These are phyloP conservation scores for Nannochloropsis gaditana DNA, from an alignment of 108 stramenopile genomes.

Conservation along the genomic window DNA sequence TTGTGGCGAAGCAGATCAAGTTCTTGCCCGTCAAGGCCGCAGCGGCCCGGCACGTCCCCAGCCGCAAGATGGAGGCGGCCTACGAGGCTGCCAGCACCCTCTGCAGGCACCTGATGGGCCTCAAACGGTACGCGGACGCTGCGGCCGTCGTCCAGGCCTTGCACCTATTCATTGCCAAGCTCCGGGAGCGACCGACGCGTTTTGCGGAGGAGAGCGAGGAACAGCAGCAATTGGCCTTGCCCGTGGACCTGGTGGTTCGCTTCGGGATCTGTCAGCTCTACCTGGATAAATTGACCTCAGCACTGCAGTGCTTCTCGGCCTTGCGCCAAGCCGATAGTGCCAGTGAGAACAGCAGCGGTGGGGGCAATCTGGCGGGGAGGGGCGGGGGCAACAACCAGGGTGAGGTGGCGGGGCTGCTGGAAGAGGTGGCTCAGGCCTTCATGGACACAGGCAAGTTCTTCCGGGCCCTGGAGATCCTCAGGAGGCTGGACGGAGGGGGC, in stretches of 20 bases:
- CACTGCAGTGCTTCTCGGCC: background rate
- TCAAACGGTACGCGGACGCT: background rate
- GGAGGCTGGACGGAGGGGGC: background rate
- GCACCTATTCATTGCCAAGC: background rate
- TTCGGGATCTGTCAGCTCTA: background rate
- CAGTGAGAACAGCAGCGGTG: background rate
- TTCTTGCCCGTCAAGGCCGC: background rate
- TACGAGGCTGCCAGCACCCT: background rate
- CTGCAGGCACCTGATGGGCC: background rate
- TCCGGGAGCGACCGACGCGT: background rate
- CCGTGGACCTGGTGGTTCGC: background rate
- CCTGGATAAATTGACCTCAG: background rate
- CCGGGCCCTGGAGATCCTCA: background rate
- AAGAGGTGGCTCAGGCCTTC: background rate
- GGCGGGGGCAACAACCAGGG: background rate
- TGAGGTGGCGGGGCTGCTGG: background rate
- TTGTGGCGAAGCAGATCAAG: background rate
- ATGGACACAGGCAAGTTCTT: background rate
- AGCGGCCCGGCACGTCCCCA: background rate
- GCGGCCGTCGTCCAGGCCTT: background rate
- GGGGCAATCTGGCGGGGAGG: background rate
- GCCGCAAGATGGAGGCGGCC: background rate
- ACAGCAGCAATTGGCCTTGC: slow-evolving; percentile 16
- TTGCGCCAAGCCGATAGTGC: background rate
- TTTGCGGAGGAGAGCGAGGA: background rate